Conservation (phyloP, 306 rosid genomes). For the Medicago arabica region DNA sequence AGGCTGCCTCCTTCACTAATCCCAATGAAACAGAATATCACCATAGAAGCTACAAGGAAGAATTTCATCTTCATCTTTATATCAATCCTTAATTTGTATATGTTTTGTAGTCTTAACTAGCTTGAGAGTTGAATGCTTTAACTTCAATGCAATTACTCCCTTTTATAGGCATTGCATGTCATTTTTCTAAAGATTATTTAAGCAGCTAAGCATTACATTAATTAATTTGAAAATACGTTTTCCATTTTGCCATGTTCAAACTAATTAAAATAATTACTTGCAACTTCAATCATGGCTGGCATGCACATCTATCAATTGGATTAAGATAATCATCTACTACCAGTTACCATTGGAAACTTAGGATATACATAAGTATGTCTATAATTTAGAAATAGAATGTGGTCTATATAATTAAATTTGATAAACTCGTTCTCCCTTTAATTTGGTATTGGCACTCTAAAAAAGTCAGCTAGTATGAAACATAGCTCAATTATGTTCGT, state of each 20-base stretch:
- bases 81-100: neutral
- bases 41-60: conserved; percentile 40
- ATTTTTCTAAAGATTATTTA: neutral
- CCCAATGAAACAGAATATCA: conserved; percentile 36
- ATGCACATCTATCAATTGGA: neutral
- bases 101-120: neutral
- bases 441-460: neutral
- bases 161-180: conserved; percentile 38
- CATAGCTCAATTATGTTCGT: neutral
- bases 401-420: neutral
- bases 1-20: conserved; percentile 53
- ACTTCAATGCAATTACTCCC: conserved; percentile 3
- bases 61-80: conserved; percentile 39
- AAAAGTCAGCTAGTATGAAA: neutral
- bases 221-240: neutral
- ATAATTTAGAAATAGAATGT: neutral
- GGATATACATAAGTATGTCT: neutral
- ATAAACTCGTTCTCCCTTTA: neutral
- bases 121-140: conserved; percentile 32
- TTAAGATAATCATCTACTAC: neutral
- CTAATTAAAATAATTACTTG: neutral
- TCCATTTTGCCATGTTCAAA: neutral
- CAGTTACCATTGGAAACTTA: neutral
- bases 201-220: conserved; percentile 29
- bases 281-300: conserved; percentile 3